Conservation (phyloP, 2,329 filamentous ascomycete genomes). For the Pseudogymnoascus sp. region DNA sequence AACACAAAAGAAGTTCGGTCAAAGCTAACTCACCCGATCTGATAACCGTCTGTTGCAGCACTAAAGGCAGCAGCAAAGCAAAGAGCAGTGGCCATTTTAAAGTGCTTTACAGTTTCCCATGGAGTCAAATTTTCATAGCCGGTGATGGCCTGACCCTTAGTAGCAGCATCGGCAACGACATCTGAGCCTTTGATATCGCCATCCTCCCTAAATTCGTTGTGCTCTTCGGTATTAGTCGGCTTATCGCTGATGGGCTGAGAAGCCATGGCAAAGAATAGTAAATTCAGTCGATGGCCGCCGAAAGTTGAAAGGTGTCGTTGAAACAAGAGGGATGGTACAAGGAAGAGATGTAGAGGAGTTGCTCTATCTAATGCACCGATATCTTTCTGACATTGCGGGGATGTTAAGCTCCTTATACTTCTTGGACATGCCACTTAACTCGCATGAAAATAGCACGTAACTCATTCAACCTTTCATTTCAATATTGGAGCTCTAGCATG, state of each 20-base stretch:
- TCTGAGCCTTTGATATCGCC: constrained; percentile 11
- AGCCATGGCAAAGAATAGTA: constrained; percentile 14
- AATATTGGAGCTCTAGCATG: no score
- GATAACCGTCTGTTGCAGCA: constrained; percentile 24
- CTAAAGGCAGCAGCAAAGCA: constrained; percentile 24
- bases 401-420: background rate
- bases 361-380: background rate
- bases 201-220: constrained; percentile 8
- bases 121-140: constrained; percentile 26
- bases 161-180: constrained; percentile 22
- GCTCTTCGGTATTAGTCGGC: background rate
- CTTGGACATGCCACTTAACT: background rate
- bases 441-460: background rate
- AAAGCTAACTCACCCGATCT: constrained; percentile 23
- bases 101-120: constrained; percentile 26
- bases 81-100: constrained; percentile 23
- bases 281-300: background rate
- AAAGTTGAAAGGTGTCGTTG: background rate
- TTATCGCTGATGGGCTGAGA: constrained; percentile 10
- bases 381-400: background rate
- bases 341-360: background rate
- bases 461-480: background rate
- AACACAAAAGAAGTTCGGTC: background rate
- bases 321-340: background rate
- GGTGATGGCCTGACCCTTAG: constrained; percentile 24